A percentile compares a stretch with the other conserved stretches of the same genome.
Conservation (phyloP, 1,139 yeast species). For the Tardiomyces depauwii region DNA sequence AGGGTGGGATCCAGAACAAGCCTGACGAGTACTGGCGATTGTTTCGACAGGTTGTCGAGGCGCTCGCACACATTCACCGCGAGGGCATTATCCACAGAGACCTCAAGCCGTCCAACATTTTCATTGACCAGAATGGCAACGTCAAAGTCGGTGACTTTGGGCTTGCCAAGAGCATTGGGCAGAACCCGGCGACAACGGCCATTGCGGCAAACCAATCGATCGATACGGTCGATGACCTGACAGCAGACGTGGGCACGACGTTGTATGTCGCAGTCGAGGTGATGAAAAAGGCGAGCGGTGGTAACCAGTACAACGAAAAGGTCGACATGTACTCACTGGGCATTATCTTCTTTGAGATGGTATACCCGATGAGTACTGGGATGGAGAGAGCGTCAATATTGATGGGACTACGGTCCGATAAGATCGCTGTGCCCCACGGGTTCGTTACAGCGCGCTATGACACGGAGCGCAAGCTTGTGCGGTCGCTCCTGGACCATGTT, state of each 20-base stretch:
- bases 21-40: constrained; percentile 83
- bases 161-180: constrained; percentile 64
- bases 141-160: constrained; percentile 97
- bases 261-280: constrained; percentile 90
- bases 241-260: constrained; percentile 89
- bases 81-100: constrained; percentile 95
- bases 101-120: constrained; percentile 89
- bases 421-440: constrained; percentile 55
- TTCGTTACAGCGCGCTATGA: constrained; percentile 41
- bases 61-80: constrained; percentile 79
- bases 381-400: constrained; percentile 83
- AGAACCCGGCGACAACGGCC: constrained; percentile 22
- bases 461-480: constrained; percentile 56
- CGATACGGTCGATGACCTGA: constrained; percentile 51
- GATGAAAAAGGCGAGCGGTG: constrained; percentile 31
- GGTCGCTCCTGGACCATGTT: constrained; percentile 59
- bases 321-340: constrained; percentile 96
- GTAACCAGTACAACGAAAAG: constrained; percentile 66
- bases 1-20: constrained; percentile 62
- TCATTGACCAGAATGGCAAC: constrained; percentile 80
- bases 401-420: constrained; percentile 45
- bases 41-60: constrained; percentile 81
- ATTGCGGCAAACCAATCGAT: constrained; percentile 6
- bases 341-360: constrained; percentile 90
- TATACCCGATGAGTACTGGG: constrained; percentile 68